phyloP scores from a whole-genome alignment of 306 rosid species.

The Vigna hirtella region DNA sequence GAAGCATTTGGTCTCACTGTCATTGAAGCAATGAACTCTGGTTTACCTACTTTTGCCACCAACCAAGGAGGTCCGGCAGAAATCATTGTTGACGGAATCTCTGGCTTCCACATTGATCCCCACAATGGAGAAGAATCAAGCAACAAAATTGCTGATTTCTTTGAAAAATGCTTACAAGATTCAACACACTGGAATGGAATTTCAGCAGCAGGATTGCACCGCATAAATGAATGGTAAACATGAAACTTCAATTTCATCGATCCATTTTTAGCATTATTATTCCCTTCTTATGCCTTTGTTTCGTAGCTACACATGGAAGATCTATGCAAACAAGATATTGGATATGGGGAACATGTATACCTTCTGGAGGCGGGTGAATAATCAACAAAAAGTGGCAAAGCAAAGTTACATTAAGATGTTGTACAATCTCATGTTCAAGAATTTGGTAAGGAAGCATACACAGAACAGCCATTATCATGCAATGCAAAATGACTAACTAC shows the following conservation, averaged over 20 bases:
- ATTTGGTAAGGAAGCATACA: slow-evolving; percentile 55
- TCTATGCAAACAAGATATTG: slow-evolving; percentile 79
- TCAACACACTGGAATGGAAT: slow-evolving; percentile 60
- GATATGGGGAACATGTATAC: slow-evolving; percentile 76
- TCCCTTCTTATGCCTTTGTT: slow-evolving; percentile 30
- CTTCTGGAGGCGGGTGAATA: slow-evolving; percentile 76
- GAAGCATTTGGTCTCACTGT: slow-evolving; percentile 96
- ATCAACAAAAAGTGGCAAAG: slow-evolving; percentile 73
- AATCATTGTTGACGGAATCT: slow-evolving; percentile 75
- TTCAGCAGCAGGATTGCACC: slow-evolving; percentile 66
- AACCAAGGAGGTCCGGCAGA: slow-evolving; percentile 97
- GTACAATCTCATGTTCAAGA: slow-evolving; percentile 71
- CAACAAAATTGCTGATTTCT: slow-evolving; percentile 80
- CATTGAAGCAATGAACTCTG: slow-evolving; percentile 97
- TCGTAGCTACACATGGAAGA: slow-evolving; percentile 90
- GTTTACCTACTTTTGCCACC: slow-evolving; percentile 92
- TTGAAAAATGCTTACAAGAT: slow-evolving; percentile 71
- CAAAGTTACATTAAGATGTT: slow-evolving; percentile 79
- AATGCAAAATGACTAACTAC: neutral
- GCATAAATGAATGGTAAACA: slow-evolving; percentile 81
- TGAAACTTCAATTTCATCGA: slow-evolving; percentile 9
- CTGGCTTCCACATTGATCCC: slow-evolving; percentile 91
- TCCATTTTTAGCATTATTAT: neutral
- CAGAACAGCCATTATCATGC: neutral
- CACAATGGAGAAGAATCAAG: slow-evolving; percentile 73